Percentiles rank a stretch among this genome's conserved stretches.
Conservation (phyloP, 495 filamentous ascomycete genomes). For the Lasiosphaeria ovina region DNA sequence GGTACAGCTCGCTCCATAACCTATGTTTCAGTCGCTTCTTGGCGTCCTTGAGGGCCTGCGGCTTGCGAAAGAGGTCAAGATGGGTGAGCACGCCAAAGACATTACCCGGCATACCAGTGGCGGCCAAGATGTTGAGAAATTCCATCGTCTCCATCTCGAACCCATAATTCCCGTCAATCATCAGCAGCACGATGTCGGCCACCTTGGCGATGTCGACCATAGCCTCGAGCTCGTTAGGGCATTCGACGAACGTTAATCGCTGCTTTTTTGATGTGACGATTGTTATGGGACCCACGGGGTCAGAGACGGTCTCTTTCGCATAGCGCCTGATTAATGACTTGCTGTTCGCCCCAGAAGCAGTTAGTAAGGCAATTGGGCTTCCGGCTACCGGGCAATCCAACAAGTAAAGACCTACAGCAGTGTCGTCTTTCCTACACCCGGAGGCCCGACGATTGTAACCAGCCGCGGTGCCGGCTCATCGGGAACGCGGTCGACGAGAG, state of each 20-base stretch:
- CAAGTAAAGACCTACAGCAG: constrained; percentile 47
- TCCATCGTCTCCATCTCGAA: constrained; percentile 99
- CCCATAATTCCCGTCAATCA: constrained; percentile 98
- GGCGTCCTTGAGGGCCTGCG: constrained; percentile 78
- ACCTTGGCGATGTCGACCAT: constrained; percentile 97
- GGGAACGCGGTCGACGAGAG: constrained; percentile 88
- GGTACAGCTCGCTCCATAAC: constrained; percentile 94
- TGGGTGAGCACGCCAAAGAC: constrained; percentile 97
- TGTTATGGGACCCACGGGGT: constrained; percentile 87
- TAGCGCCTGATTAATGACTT: constrained; percentile 94
- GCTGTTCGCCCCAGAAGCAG: constrained; percentile 45
- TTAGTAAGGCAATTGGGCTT: constrained; percentile 46
- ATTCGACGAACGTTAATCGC: constrained; percentile 93
- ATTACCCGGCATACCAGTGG: constrained; percentile 95
- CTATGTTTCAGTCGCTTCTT: constrained; percentile 96
- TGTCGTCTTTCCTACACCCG: constrained; percentile 66
- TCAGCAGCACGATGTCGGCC: constrained; percentile 90
- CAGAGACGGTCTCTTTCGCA: constrained; percentile 88
- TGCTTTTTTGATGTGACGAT: constrained; percentile 92
- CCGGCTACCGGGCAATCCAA: constrained; percentile 33
- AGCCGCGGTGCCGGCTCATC: constrained; percentile 93
- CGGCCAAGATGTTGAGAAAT: constrained; percentile 84
- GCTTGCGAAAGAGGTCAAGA: constrained; percentile 91
- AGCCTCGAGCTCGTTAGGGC: constrained; percentile 86
- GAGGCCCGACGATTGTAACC: constrained; percentile 88